Conservation (phyloP, 768 basidiomycete species). For the Clavulina sp. region DNA sequence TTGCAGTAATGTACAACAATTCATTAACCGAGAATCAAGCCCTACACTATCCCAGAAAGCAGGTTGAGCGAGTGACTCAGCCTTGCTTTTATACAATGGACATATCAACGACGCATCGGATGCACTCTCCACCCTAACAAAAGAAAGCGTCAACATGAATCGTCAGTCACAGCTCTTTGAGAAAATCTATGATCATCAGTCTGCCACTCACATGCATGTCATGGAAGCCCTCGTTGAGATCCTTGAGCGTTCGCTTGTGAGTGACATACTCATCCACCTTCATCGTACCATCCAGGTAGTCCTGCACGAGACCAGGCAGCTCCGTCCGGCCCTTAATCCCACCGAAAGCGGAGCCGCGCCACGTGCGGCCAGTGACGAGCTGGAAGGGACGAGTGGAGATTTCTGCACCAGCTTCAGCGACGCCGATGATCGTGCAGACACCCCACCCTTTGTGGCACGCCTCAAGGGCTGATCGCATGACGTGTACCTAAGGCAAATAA, state of each 20-base stretch:
- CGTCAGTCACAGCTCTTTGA: neutral
- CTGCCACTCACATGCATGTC: slow-evolving; percentile 83
- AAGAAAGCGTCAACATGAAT: slow-evolving; percentile 3
- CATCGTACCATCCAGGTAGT: slow-evolving; percentile 64
- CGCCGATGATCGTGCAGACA: slow-evolving; percentile 86
- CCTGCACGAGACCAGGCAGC: slow-evolving; percentile 85
- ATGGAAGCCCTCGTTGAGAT: slow-evolving; percentile 77
- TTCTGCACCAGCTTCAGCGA: slow-evolving; percentile 93
- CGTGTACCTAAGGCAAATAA: slow-evolving; percentile 44
- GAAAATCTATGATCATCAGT: neutral
- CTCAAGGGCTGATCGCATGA: slow-evolving; percentile 91
- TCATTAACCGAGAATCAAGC: no score
- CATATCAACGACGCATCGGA: slow-evolving; percentile 94
- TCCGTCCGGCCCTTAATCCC: slow-evolving; percentile 97
- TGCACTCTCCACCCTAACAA: slow-evolving; percentile 64
- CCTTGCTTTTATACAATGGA: slow-evolving; percentile 12
- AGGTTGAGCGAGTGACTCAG: no score
- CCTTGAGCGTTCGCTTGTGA: slow-evolving; percentile 52
- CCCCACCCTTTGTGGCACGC: slow-evolving; percentile 99
- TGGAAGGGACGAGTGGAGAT: slow-evolving; percentile 62
- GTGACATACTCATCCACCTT: slow-evolving; percentile 96
- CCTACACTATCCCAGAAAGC: no score
- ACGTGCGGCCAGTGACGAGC: slow-evolving; percentile 56
- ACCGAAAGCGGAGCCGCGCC: slow-evolving; percentile 92
- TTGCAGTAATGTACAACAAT: no score